A percentile compares a stretch with the other conserved stretches of the same genome.
These are phyloP conservation scores for Stemphylium vesicarium DNA, from an alignment of 2,329 filamentous ascomycete species.

Conservation along the genomic window DNA sequence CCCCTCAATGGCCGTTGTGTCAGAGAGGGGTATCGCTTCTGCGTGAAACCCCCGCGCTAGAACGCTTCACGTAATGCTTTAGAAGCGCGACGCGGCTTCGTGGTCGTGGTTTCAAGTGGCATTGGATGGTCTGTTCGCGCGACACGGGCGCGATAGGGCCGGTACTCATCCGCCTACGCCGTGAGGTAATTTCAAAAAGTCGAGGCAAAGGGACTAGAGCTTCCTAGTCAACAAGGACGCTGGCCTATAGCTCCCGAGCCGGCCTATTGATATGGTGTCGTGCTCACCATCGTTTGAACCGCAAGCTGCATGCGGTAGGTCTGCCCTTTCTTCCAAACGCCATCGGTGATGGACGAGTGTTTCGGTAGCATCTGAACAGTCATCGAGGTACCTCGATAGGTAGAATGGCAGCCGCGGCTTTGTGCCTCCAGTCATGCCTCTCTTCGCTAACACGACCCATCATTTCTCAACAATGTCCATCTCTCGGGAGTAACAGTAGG, in stretches of 20 bases:
- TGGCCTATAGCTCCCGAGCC: not conserved
- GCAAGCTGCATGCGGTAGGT: not conserved
- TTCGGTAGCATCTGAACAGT: conserved; percentile 1
- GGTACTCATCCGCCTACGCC: conserved; percentile 24
- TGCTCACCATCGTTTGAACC: not conserved
- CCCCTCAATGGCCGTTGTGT: conserved; percentile 16
- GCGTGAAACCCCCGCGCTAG: conserved; percentile 43
- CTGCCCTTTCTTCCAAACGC: not conserved
- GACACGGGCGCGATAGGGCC: conserved; percentile 35
- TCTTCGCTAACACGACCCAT: not conserved
- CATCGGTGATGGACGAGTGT: not conserved
- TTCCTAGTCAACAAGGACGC: conserved; percentile 1
- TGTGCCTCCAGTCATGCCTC: not conserved
- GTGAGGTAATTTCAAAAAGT: conserved; percentile 33
- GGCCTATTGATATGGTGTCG: not conserved
- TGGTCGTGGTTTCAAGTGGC: conserved; percentile 39
- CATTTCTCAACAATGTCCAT: conserved; percentile 7
- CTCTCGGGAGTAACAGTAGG: conserved; percentile 2
- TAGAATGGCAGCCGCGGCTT: conserved; percentile 4
- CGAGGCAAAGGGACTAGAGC: conserved; percentile 6
- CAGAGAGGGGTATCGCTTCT: conserved; percentile 33
- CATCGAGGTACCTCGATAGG: conserved; percentile 14
- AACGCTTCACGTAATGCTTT: conserved; percentile 40
- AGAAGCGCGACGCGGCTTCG: conserved; percentile 34
- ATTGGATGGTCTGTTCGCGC: conserved; percentile 26